Evolutionary conservation across 192 early-diverging fungal species (phyloP).

Genomic region (Entophlyctis helioformis): DNA sequence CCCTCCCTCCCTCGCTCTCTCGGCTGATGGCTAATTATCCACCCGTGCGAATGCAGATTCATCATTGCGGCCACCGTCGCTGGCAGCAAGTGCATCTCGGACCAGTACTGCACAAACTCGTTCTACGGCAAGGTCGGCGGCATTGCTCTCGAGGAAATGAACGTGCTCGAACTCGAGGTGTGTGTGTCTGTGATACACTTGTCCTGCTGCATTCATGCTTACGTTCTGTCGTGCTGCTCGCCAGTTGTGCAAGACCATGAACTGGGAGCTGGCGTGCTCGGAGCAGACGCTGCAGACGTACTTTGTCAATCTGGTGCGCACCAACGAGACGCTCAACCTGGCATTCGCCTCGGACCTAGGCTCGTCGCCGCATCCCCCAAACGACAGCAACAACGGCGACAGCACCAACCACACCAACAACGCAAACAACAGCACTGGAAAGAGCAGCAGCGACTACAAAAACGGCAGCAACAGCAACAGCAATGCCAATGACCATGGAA

Average conservation of each 20-base stretch:
- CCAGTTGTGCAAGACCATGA: conserved; percentile 57
- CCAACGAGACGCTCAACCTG: conserved; percentile 13
- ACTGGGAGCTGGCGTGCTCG: conserved; percentile 66
- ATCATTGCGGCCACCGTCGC: conserved; percentile 80
- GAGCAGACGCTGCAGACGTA: conserved; percentile 69
- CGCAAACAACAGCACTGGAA: too few relatives aligned
- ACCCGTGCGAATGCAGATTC: conserved; percentile 42
- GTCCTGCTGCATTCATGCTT: too few relatives aligned
- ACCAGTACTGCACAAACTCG: conserved; percentile 87
- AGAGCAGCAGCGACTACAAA: too few relatives aligned
- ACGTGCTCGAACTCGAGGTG: conserved; percentile 83
- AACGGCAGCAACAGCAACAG: too few relatives aligned
- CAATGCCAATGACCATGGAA: too few relatives aligned
- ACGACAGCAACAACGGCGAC: too few relatives aligned
- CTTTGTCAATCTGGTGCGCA: conserved; percentile 72
- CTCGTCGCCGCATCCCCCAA: too few relatives aligned
- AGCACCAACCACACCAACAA: too few relatives aligned
- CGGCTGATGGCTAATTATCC: background rate
- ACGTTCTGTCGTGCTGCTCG: too few relatives aligned
- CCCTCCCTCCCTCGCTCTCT: too few relatives aligned
- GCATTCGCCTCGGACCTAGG: too few relatives aligned
- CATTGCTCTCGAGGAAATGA: conserved; percentile 83
- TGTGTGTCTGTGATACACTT: background rate
- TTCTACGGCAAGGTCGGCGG: conserved; percentile 96
- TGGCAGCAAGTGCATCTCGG: conserved; percentile 79